Evolutionary conservation across 2,329 filamentous ascomycete genomes (phyloP).

Genomic region (Exophiala sideris): DNA sequence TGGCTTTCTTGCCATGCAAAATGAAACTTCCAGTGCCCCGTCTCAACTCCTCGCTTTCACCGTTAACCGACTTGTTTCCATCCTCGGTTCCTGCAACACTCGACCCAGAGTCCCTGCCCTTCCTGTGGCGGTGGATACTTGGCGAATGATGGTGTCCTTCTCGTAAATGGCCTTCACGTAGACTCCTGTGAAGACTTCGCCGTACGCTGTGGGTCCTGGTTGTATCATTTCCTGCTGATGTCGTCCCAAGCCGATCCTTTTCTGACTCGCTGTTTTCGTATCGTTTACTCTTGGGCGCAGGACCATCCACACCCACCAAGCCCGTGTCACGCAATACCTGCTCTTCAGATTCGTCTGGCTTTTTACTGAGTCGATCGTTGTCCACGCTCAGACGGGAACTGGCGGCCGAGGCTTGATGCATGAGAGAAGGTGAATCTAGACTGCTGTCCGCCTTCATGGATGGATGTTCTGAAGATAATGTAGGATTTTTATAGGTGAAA

Average conservation of each 20-base stretch:
- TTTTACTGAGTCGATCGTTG: constrained; percentile 30
- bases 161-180: constrained; percentile 62
- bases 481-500: constrained; percentile 5
- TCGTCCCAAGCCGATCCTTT: constrained; percentile 39
- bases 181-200: constrained; percentile 81
- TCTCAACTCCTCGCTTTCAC: constrained; percentile 66
- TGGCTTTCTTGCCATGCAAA: constrained; percentile 96
- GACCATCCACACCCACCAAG: constrained; percentile 51
- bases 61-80: constrained; percentile 39
- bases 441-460: constrained; percentile 22
- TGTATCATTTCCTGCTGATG: constrained; percentile 41
- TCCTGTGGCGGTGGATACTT: constrained; percentile 66
- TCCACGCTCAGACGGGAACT: constrained; percentile 36
- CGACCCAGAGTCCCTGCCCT: constrained; percentile 68
- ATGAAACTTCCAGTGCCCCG: constrained; percentile 87
- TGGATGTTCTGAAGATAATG: constrained; percentile 12
- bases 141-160: constrained; percentile 45
- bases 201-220: constrained; percentile 67
- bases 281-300: constrained; percentile 36
- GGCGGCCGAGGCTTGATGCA: constrained; percentile 39
- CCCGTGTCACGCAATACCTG: constrained; percentile 66
- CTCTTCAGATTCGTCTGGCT: constrained; percentile 56
- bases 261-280: constrained; percentile 43
- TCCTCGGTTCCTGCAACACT: constrained; percentile 56
- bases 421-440: constrained; percentile 29